A percentile compares a stretch with the other conserved stretches of the same genome.
Conservation (phyloP, 2,329 filamentous ascomycete species). For the Grosmannia penicillata region DNA sequence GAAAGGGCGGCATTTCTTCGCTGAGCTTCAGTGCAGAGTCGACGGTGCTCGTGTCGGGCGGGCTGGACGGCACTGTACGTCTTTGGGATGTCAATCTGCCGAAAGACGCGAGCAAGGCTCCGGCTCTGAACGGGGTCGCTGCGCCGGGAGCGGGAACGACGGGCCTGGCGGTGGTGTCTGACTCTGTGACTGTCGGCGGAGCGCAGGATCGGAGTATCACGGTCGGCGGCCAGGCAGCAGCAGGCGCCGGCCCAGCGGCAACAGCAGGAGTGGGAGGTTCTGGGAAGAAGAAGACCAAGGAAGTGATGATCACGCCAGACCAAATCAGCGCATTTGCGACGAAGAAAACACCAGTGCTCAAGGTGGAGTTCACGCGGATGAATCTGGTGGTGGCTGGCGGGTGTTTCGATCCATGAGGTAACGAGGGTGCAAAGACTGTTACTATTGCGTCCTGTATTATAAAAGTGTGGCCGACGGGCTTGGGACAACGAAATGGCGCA, state of each 20-base stretch:
- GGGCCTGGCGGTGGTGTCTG: conserved; percentile 18
- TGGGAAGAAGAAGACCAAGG: conserved; percentile 69
- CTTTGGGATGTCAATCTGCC: conserved; percentile 81
- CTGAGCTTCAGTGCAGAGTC: conserved; percentile 90
- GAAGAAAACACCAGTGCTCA: conserved; percentile 90
- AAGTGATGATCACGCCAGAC: conserved; percentile 78
- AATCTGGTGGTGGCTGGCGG: conserved; percentile 83
- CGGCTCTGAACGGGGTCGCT: conserved; percentile 1
- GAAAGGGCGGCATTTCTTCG: conserved; percentile 85
- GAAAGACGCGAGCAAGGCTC: conserved; percentile 44
- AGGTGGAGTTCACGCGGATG: conserved; percentile 88
- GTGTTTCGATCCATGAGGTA: conserved; percentile 39
- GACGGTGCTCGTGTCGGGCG: conserved; percentile 75
- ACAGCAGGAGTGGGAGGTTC: conserved; percentile 16
- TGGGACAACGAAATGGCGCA: background rate
- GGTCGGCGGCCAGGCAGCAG: conserved; percentile 25
- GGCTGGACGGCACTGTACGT: conserved; percentile 82
- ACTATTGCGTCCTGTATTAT: background rate
- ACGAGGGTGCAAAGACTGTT: background rate
- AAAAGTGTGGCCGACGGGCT: background rate
- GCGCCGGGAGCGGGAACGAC: background rate
- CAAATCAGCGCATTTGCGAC: conserved; percentile 92
- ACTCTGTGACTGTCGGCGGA: conserved; percentile 24
- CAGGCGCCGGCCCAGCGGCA: conserved; percentile 17
- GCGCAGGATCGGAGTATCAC: conserved; percentile 21